Base-by-base conservation (phyloP, 805 yeast genomes). In the Kazachstania kunashirensis region DNA sequence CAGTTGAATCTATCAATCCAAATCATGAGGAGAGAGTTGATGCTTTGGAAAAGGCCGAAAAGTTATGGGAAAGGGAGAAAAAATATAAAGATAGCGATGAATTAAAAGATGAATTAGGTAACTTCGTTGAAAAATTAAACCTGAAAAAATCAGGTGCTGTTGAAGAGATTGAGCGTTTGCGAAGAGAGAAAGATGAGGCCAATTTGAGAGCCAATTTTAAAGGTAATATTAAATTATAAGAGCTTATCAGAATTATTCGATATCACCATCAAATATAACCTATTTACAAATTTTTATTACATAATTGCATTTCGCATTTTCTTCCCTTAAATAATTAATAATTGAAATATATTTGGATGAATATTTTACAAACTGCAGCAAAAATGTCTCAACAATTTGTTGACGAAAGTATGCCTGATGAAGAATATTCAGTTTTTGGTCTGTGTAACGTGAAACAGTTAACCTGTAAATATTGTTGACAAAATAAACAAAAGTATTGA, bases 1-100 rank as follows among this genome's bases (percentile, higher is more conserved):
- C 88, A 47, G 96, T 92, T 2, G 73, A 70, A 15, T 79, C 84
- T 0, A 59, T 92, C 35, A 71, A 67, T 37, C 96, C 97, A 1
- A 77, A 92, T 50, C 96, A 86, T 54, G 84, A 84, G 28, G 66
- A 75, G 27, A 69, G 99, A 34, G 66, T 85, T 1, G 94, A 83
- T 46, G 99, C 99, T 0, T 82, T 92, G 24, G 81, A 76, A 48
- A 78, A 75, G 41, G 95, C 96, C 0, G 96, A 89, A 50, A 77
- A 77, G 50, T 52, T 85, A 18, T 70, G 96, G 50, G 76, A 76
- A 48, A 75, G 70, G 45, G 94, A 84, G 52, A 70, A 72, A 39
- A 78, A 71, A 40, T 61, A 77, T 44, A 61, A 73, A 42, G 61
- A 64, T 31, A 54, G 63, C 17, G 79, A 75, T 44, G 79, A 78